Evolutionary conservation across 2,329 filamentous ascomycete species (phyloP).

Genomic region (Cordyceps farinosa): DNA sequence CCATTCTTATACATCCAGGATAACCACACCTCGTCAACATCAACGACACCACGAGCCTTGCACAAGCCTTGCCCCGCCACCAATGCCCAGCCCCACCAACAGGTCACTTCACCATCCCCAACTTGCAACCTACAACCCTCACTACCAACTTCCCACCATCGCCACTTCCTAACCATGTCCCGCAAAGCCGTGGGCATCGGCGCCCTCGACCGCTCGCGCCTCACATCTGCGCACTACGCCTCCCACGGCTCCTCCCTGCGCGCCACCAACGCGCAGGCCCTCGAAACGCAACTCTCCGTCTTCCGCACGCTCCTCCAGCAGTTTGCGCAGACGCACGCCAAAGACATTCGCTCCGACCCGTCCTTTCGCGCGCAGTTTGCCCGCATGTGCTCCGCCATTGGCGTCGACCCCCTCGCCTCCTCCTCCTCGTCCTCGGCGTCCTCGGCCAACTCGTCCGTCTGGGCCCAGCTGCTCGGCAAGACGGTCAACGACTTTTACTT

Average conservation of each 20-base stretch:
- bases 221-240: constrained; percentile 85
- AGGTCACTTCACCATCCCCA: background rate
- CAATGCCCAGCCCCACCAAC: background rate
- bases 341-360: constrained; percentile 93
- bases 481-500: constrained; percentile 99
- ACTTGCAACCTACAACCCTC: background rate
- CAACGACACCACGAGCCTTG: background rate
- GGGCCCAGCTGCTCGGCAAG: constrained; percentile 87
- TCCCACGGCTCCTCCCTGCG: constrained; percentile 86
- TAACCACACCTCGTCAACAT: background rate
- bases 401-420: constrained; percentile 81
- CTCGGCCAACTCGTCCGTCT: constrained; percentile 61
- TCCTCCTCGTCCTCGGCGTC: constrained; percentile 37
- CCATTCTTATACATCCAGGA: too few relatives aligned
- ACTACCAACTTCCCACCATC: background rate
- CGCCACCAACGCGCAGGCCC: constrained; percentile 74
- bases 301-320: constrained; percentile 94
- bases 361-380: constrained; percentile 95
- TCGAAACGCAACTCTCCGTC: constrained; percentile 89
- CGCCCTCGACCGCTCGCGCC: constrained; percentile 79
- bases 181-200: constrained; percentile 86
- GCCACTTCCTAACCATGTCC: background rate
- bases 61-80: constrained; percentile 2
- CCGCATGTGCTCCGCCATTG: constrained; percentile 96
- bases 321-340: constrained; percentile 90